Evolutionary conservation across 2,329 filamentous ascomycete species (phyloP), one percentile per base, ranked within the genome.

Genomic region (Xylariaceae sp.): DNA sequence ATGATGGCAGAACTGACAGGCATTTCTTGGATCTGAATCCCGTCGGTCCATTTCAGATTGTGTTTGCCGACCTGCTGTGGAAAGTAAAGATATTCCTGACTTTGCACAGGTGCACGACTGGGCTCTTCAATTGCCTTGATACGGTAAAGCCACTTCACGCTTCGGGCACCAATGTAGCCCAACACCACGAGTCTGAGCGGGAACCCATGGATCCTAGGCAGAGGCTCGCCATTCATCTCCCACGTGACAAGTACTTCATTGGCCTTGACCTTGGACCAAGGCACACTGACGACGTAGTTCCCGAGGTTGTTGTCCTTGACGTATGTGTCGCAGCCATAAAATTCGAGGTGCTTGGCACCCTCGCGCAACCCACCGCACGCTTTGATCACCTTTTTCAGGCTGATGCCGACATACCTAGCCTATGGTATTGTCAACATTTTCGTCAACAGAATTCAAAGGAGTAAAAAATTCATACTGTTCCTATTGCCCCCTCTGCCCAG

Each of bases 1-100:
- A 85, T 85, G 41, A 50, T 52, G 10, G 50, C 50, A n/a, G 44
- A 49, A 37, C 74, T 78, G 3, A 86, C 82, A 0, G 83, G 83
- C 82, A 86, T 87, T 27, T 86, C 83, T 56, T 88, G 83, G 55
- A 85, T 86, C 50, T 76, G 77, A 49, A 83, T 82, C 0, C 80
- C 82, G 37, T 80, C 78, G 14, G 69, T 78, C 53, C 77, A 75
- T 7, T 66, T 68, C 10, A 73, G 68, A 50, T 86, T 86, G 54
- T 86, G 80, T 64, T 86, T 86, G 10, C 82, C 83, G 0, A 82
- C 67, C 59, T 88, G 83, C 10, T 80, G 80, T 2, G 76, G 79
- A 60, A 83, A 88, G 64, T 87, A 86, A 0, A 86, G 68, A 44
- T 86, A 86, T 57, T 86, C 82, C 43, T 75, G 74, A 56, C 71